A percentile compares a stretch with the other conserved stretches of the same genome.
These are phyloP conservation scores for Kwoniella dendrophila DNA, from an alignment of 768 basidiomycete genomes.

Conservation along the genomic window DNA sequence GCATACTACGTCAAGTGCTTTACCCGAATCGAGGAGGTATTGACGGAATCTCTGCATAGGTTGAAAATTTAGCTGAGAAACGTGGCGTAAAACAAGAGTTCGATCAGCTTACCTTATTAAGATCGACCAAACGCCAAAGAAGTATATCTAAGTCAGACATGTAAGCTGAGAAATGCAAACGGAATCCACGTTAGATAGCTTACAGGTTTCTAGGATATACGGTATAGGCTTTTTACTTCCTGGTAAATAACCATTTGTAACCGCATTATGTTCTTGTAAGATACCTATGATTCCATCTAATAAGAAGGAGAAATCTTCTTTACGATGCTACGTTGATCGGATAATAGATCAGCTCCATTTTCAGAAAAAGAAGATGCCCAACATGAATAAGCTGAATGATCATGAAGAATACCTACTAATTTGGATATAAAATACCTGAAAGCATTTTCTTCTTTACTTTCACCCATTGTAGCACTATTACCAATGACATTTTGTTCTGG, in stretches of 20 bases:
- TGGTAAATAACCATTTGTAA: constrained; percentile 73
- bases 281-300: constrained; percentile 66
- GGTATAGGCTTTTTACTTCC: constrained; percentile 82
- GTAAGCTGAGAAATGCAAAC: constrained; percentile 7
- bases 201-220: constrained; percentile 79
- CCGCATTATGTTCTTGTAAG: constrained; percentile 68
- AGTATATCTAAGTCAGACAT: constrained; percentile 50
- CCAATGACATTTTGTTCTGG: no score
- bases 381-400: neutral
- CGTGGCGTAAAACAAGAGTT: neutral
- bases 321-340: constrained; percentile 69
- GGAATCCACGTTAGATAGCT: constrained; percentile 55
- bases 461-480: constrained; percentile 29
- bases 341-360: constrained; percentile 13
- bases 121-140: constrained; percentile 86
- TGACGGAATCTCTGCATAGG: constrained; percentile 77
- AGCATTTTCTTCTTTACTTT: constrained; percentile 63
- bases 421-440: constrained; percentile 92
- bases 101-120: constrained; percentile 74
- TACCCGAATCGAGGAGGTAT: constrained; percentile 79
- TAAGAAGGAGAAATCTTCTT: constrained; percentile 84
- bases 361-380: constrained; percentile 10
- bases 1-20: constrained; percentile 72
- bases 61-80: neutral
- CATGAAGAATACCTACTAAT: constrained; percentile 62